A percentile compares a stretch with the other conserved stretches of the same genome.
These are phyloP conservation scores for Curvularia eragrostidis DNA, from an alignment of 2,329 filamentous ascomycete species.

Conservation along the genomic window DNA sequence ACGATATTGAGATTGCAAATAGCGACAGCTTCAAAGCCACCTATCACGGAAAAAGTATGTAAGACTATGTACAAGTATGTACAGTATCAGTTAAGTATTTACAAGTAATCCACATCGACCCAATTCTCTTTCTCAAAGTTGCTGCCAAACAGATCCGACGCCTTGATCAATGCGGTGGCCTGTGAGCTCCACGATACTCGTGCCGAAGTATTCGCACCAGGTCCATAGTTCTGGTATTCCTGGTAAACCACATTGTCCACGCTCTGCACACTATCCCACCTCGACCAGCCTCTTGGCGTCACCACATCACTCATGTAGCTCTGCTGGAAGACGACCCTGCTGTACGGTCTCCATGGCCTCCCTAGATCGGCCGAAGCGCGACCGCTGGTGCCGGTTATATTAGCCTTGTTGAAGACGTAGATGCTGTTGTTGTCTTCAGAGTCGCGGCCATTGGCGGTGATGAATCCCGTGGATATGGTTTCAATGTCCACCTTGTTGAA, in stretches of 20 bases:
- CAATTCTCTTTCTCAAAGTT: constrained; percentile 25
- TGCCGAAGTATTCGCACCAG: constrained; percentile 14
- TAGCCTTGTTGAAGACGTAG: constrained; percentile 61
- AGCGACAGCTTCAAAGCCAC: neutral
- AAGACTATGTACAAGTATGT: neutral
- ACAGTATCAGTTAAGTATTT: neutral
- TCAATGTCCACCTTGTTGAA: constrained; percentile 48
- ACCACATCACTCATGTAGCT: constrained; percentile 61
- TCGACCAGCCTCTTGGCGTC: constrained; percentile 63
- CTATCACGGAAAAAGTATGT: neutral
- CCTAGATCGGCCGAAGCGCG: constrained; percentile 55
- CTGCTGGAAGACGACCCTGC: constrained; percentile 58
- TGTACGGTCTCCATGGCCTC: constrained; percentile 58
- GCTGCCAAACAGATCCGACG: constrained; percentile 20
- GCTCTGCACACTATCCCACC: constrained; percentile 27
- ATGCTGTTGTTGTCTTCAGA: constrained; percentile 45
- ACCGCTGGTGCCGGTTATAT: constrained; percentile 47
- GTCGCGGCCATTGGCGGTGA: constrained; percentile 34
- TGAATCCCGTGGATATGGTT: constrained; percentile 22
- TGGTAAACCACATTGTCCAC: constrained; percentile 21
- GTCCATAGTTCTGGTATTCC: constrained; percentile 29
- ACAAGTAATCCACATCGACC: constrained; percentile 24
- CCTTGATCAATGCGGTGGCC: constrained; percentile 10
- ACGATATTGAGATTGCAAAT: neutral
- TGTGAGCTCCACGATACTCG: constrained; percentile 21